Base-by-base conservation (phyloP, 768 basidiomycete species). In the Leccinum disarticulatum region DNA sequence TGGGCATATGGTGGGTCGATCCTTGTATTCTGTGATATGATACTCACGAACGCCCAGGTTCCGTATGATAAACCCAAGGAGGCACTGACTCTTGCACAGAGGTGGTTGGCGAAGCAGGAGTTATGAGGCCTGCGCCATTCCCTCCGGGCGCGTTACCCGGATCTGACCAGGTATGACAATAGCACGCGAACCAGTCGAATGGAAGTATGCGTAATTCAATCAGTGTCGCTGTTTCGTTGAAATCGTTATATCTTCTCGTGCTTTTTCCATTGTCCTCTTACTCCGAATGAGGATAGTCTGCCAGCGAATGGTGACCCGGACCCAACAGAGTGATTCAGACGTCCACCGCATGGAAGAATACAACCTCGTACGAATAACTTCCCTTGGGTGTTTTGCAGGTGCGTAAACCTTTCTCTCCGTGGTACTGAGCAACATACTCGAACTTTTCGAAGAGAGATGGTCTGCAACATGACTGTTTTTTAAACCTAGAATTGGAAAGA, bases 1-100 rank as follows among this genome's bases (percentile, higher is more conserved):
- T 25, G 90, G 91, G 22, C 91, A 93, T 73, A 88, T 88, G 87
- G 88, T 87, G 35, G 35, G 76, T 66, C 6, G 19, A 10, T 36
- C 1, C 2, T 41, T n/a, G 25, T 3, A 36, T 28, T 10, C 52
- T 11, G 35, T n/a, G 13, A 36, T 11, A 6, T 53, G 33, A 22
- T 35, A 36, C 56, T 66, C 43, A 71, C 6, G 27, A 30, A 27
- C 13, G 13, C 2, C 35, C 41, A 83, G 83, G 83, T 81, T 27
- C 87, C 87, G 3, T 85, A 83, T 63, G 84, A 90, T 62, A 85
- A 86, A 66, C 84, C 84, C 8, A 77, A 76, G 57, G 81, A 84
- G 62, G 77, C 82, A 10, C 70, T 86, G 46, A 76, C 72, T 31
- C 73, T 87, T 25, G 73, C 82, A 10, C 80, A 80, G 50, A 74